Conservation (phyloP, 73 alveolate species). For the Symbiodinium pilosum region DNA sequence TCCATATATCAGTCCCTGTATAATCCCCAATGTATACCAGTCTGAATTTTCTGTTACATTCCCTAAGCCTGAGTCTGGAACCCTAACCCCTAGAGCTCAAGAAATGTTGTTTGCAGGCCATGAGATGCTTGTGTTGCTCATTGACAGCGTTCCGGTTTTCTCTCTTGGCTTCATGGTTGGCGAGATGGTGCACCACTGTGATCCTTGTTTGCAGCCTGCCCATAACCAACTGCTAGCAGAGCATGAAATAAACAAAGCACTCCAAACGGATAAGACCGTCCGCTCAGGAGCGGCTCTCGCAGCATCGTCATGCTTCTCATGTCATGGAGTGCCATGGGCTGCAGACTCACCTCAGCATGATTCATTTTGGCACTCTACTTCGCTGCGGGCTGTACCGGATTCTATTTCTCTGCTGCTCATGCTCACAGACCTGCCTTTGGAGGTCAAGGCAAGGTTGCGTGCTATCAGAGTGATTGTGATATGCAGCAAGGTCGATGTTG, state of each 20-base stretch:
- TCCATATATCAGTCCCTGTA: no score
- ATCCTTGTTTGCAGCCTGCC: conserved; percentile 13
- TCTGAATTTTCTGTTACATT: background rate
- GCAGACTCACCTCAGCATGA: no score
- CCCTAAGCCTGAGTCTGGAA: background rate
- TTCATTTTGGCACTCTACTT: no score
- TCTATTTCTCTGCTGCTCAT: no score
- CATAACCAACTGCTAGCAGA: no score
- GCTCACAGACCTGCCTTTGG: no score
- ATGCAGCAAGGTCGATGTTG: conserved; percentile 51
- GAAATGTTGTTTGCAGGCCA: conserved; percentile 31
- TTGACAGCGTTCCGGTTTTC: conserved; percentile 91
- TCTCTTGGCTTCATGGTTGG: conserved; percentile 71
- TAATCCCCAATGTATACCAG: background rate
- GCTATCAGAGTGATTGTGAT: no score
- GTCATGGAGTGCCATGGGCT: conserved; percentile 56
- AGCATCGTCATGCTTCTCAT: conserved; percentile 50
- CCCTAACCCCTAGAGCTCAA: no score
- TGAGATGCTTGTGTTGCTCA: conserved; percentile 63
- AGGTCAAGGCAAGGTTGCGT: no score
- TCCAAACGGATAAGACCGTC: background rate
- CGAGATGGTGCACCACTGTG: conserved; percentile 58
- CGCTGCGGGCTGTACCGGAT: no score
- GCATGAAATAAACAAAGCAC: no score
- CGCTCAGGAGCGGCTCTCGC: conserved; percentile 33